Base-by-base conservation (phyloP, 2,329 filamentous ascomycete species). In the Colletotrichum phormii region DNA sequence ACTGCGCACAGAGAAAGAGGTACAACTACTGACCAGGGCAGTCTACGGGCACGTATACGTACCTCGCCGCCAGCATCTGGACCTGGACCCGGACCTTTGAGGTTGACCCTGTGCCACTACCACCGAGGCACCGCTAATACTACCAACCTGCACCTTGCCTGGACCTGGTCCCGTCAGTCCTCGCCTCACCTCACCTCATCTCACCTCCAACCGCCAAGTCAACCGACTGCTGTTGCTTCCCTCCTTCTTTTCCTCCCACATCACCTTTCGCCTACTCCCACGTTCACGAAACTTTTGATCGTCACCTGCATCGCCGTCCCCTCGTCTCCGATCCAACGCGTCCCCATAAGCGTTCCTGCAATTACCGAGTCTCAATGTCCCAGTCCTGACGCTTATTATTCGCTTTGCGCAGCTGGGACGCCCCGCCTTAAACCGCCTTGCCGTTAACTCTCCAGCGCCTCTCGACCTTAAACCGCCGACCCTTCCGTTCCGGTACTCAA, bases 341-440 rank as follows among this genome's bases (percentile, higher is more conserved):
- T 51, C 8, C 42, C 24, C 31, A 33, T 31, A 8, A 33, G 59
- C 53, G 37, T 37, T 53, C 22, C 51, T 51, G 37, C 15, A n/a
- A n/a, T 42, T 18, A 53, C 37, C 70, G 46, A 59, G 55, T 26
- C 26, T 63, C 64, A 67, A 70, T 69, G 70, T 65, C 61, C 73
- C 57, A 59, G 70, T 61, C 60, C 29, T 73, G 64, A 73, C 62
- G 62, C 62, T 62, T 64, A 42, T 64, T 59, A 53, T 66, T 54
- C 66, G 70, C 70, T 58, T 12, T 70, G 64, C 72, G 64, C 55
- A 65, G 64, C 64, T 68, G 69, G 71, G 71, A 67, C 62, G 71
- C 71, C 67, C 64, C 65, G 69, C 63, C 69, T 55, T 64, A 46
- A 51, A 49, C 57, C 69, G 59, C 60, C 65, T 64, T 46, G 58